Base-by-base conservation (phyloP, 2,329 filamentous ascomycete genomes). In the Ophiostoma himal-ulmi region DNA sequence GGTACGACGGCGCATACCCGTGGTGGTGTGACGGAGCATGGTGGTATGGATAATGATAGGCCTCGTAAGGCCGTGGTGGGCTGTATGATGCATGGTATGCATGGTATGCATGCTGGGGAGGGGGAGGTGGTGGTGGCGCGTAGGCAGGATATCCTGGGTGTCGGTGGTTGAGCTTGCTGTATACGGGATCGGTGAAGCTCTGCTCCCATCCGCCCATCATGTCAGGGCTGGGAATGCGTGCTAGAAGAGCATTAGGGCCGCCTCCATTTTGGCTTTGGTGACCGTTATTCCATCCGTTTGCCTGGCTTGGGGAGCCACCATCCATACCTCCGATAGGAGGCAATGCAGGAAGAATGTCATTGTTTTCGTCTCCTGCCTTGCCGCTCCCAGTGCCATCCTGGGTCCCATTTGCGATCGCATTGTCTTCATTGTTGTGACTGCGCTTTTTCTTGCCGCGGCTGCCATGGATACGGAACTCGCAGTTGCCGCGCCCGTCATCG, bases 401-500 rank as follows among this genome's bases (percentile, higher is more conserved):
- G 44, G 10, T 62, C 14, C 22, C 34, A 34, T 39, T 39, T 4
- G n/a, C 20, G 7, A 39, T 22, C 36, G 30, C 62, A 10, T 57
- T 30, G n/a, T n/a, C 14, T 7, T 30, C 30, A 30, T 62, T 8
- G 7, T 66, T 34, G 1, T 70, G 44, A 14, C n/a, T 41, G 14
- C 22, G 30, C 2, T 39, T 52, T 13, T 30, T 37, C 17, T 39
- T 39, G 17, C 41, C 39, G 26, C 60, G 68, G 5, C 62, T 13
- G 30, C 68, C 67, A 4, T 44, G 57, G 17, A 71, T 37, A 37
- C 36, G 41, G 13, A 64, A 64, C 20, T 70, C 54, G 14, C 66
- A 14, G 26, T 66, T 70, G 7, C 70, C 70, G 10, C 57, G 11
- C 10, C 70, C 68, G 36, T 71, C 70, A 6, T 70, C 70, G 5